Evolutionary conservation across 2,329 filamentous ascomycete species (phyloP), one percentile per base, ranked within the genome.

Genomic region (Penicillium corylophilum): DNA sequence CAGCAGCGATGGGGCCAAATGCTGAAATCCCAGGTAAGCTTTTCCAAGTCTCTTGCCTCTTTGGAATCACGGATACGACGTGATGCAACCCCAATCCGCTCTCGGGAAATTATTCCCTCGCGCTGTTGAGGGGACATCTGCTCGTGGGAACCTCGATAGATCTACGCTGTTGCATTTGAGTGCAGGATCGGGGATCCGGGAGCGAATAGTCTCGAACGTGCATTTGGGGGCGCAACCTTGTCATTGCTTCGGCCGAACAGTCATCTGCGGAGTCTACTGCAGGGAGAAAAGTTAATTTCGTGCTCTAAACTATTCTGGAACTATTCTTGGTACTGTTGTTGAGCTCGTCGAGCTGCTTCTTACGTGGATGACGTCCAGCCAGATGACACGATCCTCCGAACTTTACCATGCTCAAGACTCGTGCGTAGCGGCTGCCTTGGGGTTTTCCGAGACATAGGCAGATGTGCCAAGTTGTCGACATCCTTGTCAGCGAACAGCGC

Each of bases 61-160:
- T 41, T 53, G 23, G 45, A 48, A 54, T 51, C 48, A 53, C 44
- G 49, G 57, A 58, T 64, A 44, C 53, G 45, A 58, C 59, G 53
- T 58, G 51, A 63, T 60, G 61, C 60, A 64, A 63, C 59, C 57
- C 38, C 50, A 56, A 61, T 55, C 53, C 44, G 40, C 49, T 24
- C 28, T 44, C 57, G 60, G 56, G 60, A 58, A 56, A 56, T 60
- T 56, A 47, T 13, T 16, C 16, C 15, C 12, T 7, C 46, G 16
- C 40, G 46, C 35, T 44, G 8, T 49, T 20, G 29, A 38, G 47
- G 40, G 53, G 42, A 35, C 43, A 39, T 44, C 31, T 23, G 39
- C 41, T 29, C 23, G 39, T 10, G 38, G 39, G 54, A 53, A 61
- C 58, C 58, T 54, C 46, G 39, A 43, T 55, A 53, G 56, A 62